phyloP scores from a whole-genome alignment of 768 basidiomycete genomes.

The Suillus decipiens region DNA sequence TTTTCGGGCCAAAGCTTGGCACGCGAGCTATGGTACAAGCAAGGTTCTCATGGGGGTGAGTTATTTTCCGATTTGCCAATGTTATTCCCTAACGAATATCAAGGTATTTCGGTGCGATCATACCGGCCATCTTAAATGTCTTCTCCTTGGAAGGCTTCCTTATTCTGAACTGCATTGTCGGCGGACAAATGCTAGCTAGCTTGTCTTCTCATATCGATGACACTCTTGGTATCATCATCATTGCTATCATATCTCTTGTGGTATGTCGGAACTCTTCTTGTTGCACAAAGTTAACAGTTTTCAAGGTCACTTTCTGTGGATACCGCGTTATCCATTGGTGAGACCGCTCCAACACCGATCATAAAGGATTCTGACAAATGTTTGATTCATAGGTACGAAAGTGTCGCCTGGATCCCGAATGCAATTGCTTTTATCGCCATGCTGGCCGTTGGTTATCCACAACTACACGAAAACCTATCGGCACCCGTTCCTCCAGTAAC shows the following conservation, averaged over 20 bases:
- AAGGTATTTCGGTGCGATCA: not conserved
- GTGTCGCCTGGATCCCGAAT: not conserved
- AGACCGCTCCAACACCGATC: not conserved
- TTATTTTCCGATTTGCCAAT: not conserved
- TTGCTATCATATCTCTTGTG: not conserved
- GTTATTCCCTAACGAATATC: not conserved
- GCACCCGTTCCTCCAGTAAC: not conserved
- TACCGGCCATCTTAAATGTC: not conserved
- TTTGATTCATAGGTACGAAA: not conserved
- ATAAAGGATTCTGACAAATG: not conserved
- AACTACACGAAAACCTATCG: not conserved
- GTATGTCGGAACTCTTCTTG: not conserved
- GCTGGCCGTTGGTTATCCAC: not conserved
- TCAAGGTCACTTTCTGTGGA: not conserved
- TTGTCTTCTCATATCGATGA: not conserved
- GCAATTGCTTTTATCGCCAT: not conserved
- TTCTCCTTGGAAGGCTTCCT: not conserved
- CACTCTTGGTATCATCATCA: not conserved
- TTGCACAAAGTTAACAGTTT: not conserved
- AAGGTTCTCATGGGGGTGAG: not conserved
- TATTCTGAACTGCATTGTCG: not conserved
- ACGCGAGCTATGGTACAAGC: not conserved
- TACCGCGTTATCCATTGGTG: not conserved
- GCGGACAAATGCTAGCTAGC: not conserved
- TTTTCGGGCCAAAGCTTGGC: slow-evolving; percentile 25